phyloP scores from a whole-genome alignment of 2,329 filamentous ascomycete species.

The Tolypocladium ovalisporum region DNA sequence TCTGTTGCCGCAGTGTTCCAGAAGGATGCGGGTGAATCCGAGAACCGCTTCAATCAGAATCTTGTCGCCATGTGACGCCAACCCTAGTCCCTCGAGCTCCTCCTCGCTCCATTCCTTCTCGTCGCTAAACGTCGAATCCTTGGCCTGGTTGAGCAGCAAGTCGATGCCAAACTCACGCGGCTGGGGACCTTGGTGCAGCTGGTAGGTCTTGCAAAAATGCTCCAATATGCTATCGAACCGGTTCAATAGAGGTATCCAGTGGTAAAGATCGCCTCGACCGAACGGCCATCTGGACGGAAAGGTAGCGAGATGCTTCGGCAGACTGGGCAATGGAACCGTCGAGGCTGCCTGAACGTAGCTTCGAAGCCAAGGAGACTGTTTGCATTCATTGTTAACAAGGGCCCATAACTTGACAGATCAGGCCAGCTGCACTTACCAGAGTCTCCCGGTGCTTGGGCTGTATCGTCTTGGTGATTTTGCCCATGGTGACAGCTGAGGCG shows the following conservation, averaged over 20 bases:
- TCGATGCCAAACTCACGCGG: conserved; percentile 60
- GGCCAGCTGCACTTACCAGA: conserved; percentile 34
- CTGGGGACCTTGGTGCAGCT: conserved; percentile 71
- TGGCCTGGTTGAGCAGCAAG: conserved; percentile 48
- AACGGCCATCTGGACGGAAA: conserved; percentile 93
- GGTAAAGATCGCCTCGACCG: conserved; percentile 88
- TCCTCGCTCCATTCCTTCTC: conserved; percentile 32
- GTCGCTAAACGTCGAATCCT: conserved; percentile 39
- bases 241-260: conserved; percentile 94
- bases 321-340: conserved; percentile 58
- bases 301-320: conserved; percentile 63
- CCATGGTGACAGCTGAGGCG: conserved; percentile 50
- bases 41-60: conserved; percentile 71
- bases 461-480: conserved; percentile 57
- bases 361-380: conserved; percentile 76
- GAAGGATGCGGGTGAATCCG: conserved; percentile 72
- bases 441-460: conserved; percentile 58
- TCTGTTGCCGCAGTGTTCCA: conserved; percentile 93
- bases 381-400: neutral
- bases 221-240: conserved; percentile 86
- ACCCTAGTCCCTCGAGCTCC: conserved; percentile 48
- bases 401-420: neutral
- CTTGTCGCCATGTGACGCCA: conserved; percentile 65
- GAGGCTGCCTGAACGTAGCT: conserved; percentile 66
- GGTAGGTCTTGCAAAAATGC: conserved; percentile 69